A percentile compares a stretch with the other conserved stretches of the same genome.
These are phyloP conservation scores for Violaceomyces palustris DNA, from an alignment of 1,284 basidiomycete species.

Conservation along the genomic window DNA sequence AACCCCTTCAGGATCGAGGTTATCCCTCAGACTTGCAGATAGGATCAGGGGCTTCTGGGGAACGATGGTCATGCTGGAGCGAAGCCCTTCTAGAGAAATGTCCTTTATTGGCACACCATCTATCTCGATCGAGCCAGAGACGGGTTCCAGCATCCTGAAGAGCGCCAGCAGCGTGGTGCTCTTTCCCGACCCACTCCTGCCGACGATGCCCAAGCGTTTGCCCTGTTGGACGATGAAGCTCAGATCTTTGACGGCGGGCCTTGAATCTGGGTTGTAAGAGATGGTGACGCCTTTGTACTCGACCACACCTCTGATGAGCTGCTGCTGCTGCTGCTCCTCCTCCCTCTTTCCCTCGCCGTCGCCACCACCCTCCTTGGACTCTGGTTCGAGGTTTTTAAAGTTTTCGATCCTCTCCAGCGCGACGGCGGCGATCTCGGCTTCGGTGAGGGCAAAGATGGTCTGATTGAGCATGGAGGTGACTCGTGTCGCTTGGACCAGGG, in stretches of 20 bases:
- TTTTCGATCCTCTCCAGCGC: conserved; percentile 51
- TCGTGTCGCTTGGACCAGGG: conserved; percentile 42
- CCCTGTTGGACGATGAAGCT: conserved; percentile 20
- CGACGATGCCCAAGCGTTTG: conserved; percentile 29
- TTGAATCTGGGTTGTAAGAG: conserved; percentile 16
- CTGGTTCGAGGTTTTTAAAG: conserved; percentile 33
- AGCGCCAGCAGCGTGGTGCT: conserved; percentile 36
- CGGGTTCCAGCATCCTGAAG: conserved; percentile 34
- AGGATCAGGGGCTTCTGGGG: conserved; percentile 46
- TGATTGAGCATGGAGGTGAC: conserved; percentile 25
- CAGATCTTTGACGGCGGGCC: conserved; percentile 29
- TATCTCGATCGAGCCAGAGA: conserved; percentile 24
- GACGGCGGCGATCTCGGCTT: conserved; percentile 52
- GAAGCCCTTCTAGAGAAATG: conserved; percentile 11
- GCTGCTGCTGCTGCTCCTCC: background rate
- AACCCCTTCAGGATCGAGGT: conserved; percentile 36
- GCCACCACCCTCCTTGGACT: conserved; percentile 3
- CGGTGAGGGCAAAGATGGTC: conserved; percentile 40
- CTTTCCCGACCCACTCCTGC: conserved; percentile 35
- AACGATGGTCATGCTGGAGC: conserved; percentile 35
- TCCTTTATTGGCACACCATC: conserved; percentile 18
- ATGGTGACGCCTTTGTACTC: conserved; percentile 21
- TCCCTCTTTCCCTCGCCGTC: conserved; percentile 2
- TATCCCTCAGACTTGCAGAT: conserved; percentile 42
- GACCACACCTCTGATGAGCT: conserved; percentile 14